These are phyloP conservation scores for Larix kaempferi DNA, from an alignment of 75 land plant genomes.

Conservation along the genomic window DNA sequence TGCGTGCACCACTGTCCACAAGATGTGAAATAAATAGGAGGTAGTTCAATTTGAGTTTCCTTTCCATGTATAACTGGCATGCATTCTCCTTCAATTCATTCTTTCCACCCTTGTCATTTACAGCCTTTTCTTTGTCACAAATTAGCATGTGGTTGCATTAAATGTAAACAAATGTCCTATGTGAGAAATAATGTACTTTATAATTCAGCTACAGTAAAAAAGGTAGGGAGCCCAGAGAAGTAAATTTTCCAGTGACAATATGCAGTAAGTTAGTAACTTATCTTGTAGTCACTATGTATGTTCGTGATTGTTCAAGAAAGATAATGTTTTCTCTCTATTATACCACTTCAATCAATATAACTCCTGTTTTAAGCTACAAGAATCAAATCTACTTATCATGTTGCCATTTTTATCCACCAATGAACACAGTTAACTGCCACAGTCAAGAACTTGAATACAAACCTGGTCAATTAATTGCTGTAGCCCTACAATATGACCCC, in stretches of 20 bases:
- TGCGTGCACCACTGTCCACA: constrained; percentile 98
- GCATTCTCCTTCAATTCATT: constrained; percentile 89
- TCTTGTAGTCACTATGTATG: not conserved
- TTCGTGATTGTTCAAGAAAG: not conserved
- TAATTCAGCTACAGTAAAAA: not conserved
- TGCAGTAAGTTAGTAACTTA: constrained; percentile 1
- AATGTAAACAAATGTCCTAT: not conserved
- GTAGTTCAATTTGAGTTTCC: constrained; percentile 93
- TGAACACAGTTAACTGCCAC: not conserved
- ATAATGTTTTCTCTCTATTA: not conserved
- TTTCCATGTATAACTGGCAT: constrained; percentile 93
- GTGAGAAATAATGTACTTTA: not conserved
- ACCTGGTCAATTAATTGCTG: constrained; percentile 99
- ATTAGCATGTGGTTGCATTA: not conserved
- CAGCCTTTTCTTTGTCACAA: constrained; percentile 78
- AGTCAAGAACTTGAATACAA: not conserved
- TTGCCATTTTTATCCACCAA: not conserved
- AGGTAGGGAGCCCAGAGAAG: not conserved
- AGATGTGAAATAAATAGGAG: constrained; percentile 88
- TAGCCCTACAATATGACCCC: constrained; percentile 80
- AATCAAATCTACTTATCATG: not conserved
- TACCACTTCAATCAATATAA: not conserved
- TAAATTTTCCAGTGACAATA: not conserved
- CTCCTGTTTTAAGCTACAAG: not conserved
- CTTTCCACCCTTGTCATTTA: constrained; percentile 91